Evolutionary conservation across 1,284 basidiomycete genomes (phyloP).

Genomic region (Cryptococcus hybrid): DNA sequence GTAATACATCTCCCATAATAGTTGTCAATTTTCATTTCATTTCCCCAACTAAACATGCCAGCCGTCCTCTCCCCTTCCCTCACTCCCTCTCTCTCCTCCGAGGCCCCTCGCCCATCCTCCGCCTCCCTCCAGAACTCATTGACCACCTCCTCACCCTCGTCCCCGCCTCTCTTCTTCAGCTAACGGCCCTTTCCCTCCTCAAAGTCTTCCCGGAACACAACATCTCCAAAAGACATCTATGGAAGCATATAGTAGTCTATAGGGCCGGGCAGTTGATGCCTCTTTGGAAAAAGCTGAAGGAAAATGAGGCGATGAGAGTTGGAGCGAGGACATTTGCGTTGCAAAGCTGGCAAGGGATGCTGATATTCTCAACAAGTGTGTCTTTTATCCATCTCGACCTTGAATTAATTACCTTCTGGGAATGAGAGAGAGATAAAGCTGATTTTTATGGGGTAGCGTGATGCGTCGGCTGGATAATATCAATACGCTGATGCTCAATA

Average conservation of each 20-base stretch:
- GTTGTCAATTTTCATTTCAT: neutral
- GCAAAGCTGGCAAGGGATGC: conserved; percentile 46
- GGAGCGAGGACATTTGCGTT: conserved; percentile 29
- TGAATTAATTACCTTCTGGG: no score
- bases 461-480: conserved; percentile 42
- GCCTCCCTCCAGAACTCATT: conserved; percentile 46
- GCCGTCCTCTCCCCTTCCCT: neutral
- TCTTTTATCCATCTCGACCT: no score
- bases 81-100: neutral
- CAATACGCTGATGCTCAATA: conserved; percentile 40
- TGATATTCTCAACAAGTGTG: conserved; percentile 47
- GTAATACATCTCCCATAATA: neutral
- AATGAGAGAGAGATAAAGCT: no score
- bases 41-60: neutral
- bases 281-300: conserved; percentile 31
- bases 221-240: conserved; percentile 29
- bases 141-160: conserved; percentile 42
- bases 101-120: conserved; percentile 13
- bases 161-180: conserved; percentile 35
- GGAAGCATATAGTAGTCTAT: conserved; percentile 38
- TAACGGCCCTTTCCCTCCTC: conserved; percentile 39
- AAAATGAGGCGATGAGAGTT: conserved; percentile 14
- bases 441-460: conserved; percentile 19
- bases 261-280: conserved; percentile 31
- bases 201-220: conserved; percentile 42